Evolutionary conservation across 2,329 filamentous ascomycete genomes (phyloP).

Genomic region (Akanthomyces uredinophilus): DNA sequence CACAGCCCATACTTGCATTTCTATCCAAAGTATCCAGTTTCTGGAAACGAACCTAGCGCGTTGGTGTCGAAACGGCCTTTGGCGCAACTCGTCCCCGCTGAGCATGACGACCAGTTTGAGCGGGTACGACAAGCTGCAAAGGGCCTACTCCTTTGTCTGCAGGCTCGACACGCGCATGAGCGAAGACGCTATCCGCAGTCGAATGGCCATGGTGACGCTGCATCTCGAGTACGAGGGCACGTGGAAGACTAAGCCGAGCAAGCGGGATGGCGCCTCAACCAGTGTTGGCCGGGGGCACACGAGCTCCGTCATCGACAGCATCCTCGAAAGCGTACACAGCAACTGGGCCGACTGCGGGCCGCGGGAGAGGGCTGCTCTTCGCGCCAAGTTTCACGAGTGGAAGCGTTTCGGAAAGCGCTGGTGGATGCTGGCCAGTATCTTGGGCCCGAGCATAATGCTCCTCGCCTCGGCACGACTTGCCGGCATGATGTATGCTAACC

Average conservation of each 20-base stretch:
- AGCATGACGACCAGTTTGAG: background rate
- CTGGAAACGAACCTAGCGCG: conserved; percentile 1
- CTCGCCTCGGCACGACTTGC: background rate
- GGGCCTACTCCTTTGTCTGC: conserved; percentile 2
- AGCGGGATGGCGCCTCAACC: background rate
- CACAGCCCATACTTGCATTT: background rate
- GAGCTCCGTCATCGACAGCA: conserved; percentile 4
- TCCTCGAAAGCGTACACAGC: background rate
- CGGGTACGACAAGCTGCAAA: conserved; percentile 4
- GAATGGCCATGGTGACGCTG: conserved; percentile 9
- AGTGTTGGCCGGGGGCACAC: conserved; percentile 4
- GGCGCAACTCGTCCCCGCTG: background rate
- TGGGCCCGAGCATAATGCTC: background rate
- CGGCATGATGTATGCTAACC: background rate
- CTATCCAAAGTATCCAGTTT: background rate
- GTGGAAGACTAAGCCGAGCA: background rate
- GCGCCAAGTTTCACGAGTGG: conserved; percentile 9
- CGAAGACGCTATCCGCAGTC: conserved; percentile 6
- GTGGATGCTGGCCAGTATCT: conserved; percentile 1
- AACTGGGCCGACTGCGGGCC: background rate
- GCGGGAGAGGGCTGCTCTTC: background rate
- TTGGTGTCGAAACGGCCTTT: background rate
- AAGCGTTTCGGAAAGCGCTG: conserved; percentile 12
- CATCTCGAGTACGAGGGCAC: conserved; percentile 7
- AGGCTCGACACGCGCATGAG: conserved; percentile 6